Percentiles rank a stretch among this genome's conserved stretches.
Conservation (phyloP, 2,329 filamentous ascomycete genomes). For the Zymoseptoria passerinii region DNA sequence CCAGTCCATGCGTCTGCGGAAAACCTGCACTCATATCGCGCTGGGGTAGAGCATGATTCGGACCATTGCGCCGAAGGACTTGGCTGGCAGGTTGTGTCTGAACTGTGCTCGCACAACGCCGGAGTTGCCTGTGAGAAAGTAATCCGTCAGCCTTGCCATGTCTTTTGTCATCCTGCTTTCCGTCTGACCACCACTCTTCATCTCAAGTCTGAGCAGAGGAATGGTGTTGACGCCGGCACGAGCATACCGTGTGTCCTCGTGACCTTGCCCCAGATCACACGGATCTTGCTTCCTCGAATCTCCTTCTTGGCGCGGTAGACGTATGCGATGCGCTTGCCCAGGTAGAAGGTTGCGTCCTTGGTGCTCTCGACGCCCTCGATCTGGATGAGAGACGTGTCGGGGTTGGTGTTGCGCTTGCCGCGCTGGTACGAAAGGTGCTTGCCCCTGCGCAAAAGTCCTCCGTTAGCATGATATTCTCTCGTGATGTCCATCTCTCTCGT, state of each 20-base stretch:
- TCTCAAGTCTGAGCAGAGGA: too few species aligned
- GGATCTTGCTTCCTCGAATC: conserved; percentile 95
- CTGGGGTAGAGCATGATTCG: conserved; percentile 36
- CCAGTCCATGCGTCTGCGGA: background rate
- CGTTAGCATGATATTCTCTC: conserved; percentile 1
- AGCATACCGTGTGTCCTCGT: conserved; percentile 80
- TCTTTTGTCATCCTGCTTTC: background rate
- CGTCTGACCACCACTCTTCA: background rate
- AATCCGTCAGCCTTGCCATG: conserved; percentile 14
- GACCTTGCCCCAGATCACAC: conserved; percentile 98
- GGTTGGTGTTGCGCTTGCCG: conserved; percentile 83
- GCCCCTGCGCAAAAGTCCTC: conserved; percentile 55
- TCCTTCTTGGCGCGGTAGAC: conserved; percentile 95
- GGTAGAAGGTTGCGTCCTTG: conserved; percentile 91
- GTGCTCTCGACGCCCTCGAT: conserved; percentile 95
- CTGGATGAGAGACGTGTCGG: conserved; percentile 79
- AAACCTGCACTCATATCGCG: conserved; percentile 27
- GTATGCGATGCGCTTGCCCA: conserved; percentile 97
- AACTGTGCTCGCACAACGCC: conserved; percentile 98
- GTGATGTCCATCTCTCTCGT: background rate
- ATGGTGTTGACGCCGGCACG: background rate
- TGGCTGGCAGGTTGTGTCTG: conserved; percentile 87
- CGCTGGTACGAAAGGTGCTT: conserved; percentile 98
- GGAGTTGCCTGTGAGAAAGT: conserved; percentile 67
- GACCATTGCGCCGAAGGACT: conserved; percentile 70